Evolutionary conservation across 371 early-diverging fungal genomes (phyloP).

Genomic region (Actinomortierella wolfii): DNA sequence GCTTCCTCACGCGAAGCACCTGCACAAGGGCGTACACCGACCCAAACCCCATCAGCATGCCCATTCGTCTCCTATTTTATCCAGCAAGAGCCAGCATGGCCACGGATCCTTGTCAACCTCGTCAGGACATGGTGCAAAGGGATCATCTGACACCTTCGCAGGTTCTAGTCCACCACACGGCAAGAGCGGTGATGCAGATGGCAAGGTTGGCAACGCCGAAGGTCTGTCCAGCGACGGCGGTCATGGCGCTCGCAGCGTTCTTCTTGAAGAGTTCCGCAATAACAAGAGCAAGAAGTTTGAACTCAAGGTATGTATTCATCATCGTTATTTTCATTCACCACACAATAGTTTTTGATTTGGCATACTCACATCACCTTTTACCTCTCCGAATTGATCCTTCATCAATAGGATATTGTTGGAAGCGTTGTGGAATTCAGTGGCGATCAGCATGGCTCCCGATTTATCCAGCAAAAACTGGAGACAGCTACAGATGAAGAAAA

Average conservation of each 20-base stretch:
- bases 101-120: too few relatives aligned
- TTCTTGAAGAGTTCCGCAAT: conserved; percentile 94
- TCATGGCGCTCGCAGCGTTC: conserved; percentile 74
- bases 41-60: conserved; percentile 17
- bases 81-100: too few relatives aligned
- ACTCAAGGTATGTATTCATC: conserved; percentile 62
- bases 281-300: conserved; percentile 93
- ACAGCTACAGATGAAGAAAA: conserved; percentile 92
- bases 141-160: too few relatives aligned
- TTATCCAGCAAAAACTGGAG: conserved; percentile 99
- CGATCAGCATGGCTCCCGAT: conserved; percentile 99
- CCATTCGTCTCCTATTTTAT: conserved; percentile 2
- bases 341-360: neutral
- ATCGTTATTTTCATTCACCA: conserved; percentile 2
- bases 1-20: conserved; percentile 1
- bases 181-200: conserved; percentile 11
- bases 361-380: neutral
- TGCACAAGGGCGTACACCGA: conserved; percentile 10
- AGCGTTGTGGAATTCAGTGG: conserved; percentile 97
- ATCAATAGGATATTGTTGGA: conserved; percentile 82
- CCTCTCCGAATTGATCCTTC: conserved; percentile 8
- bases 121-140: too few relatives aligned
- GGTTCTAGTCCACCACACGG: too few relatives aligned
- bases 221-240: conserved; percentile 47
- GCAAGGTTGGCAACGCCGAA: conserved; percentile 3